Base-by-base conservation (phyloP, 1,284 basidiomycete species). In the Apiotrichum montevideense region DNA sequence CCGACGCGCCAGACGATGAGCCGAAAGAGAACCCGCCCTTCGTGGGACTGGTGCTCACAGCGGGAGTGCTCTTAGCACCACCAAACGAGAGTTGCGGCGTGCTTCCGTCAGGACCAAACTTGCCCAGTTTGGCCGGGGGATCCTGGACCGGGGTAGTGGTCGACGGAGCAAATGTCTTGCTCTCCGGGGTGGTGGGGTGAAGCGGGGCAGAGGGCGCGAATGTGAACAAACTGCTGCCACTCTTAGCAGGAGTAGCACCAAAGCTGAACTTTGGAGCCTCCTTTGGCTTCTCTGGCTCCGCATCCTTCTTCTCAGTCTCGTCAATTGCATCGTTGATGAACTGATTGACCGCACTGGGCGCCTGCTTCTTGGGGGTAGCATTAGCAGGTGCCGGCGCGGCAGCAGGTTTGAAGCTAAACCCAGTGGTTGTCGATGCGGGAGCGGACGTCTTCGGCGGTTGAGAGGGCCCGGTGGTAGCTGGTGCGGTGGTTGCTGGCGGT, bases 391-490 rank as follows among this genome's bases (percentile, higher is more conserved):
- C 43, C 6, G 45, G 34, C 8, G 15, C 43, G 32, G 54, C 44
- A 7, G 54, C 51, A 7, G 52, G 42, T 46, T 58, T 44, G 7
- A 46, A 51, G n/a, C 57, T 51, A 13, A 49, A 54, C 29, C 34
- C 41, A 8, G 37, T 7, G 13, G 37, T 39, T 62, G 44, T 53
- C 4, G 52, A 35, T 9, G 51, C 11, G 6, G 63, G 45, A 7
- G 57, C 34, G 15, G 79, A 76, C 21, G 83, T 80, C 78, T 82
- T 79, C 10, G 71, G 46, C 9, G 62, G 11, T 9, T 35, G 21
- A 21, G 21, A 21, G 21, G 21, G 21, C 21, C 21, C 21, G 21
- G 21, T 21, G 21, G 21, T 21, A 21, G 21, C 21, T 21, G 21
- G 21, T 21, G 21, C 21, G 21, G 21, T 21, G 37, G 75, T 58